Evolutionary conservation across 495 filamentous ascomycete genomes (phyloP).

Genomic region (Penicillium daleae): DNA sequence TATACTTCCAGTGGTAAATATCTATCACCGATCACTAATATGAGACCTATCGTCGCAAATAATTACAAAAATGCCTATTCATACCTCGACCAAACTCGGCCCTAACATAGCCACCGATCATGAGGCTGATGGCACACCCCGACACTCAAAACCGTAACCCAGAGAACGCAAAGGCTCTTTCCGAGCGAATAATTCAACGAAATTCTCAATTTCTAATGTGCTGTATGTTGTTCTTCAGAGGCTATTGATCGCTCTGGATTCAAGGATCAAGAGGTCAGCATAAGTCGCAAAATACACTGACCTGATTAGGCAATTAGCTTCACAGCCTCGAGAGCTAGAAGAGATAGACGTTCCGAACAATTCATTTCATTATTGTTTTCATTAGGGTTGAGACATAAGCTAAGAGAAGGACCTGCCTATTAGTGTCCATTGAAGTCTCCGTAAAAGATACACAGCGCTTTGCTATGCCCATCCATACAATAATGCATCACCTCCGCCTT

Average conservation of each 20-base stretch:
- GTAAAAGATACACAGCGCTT: constrained; percentile 64
- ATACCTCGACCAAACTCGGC: not conserved
- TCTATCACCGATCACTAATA: too few species aligned
- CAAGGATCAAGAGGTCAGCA: constrained; percentile 47
- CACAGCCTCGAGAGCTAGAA: not conserved
- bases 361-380: constrained; percentile 1
- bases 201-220: constrained; percentile 44
- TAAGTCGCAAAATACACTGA: constrained; percentile 18
- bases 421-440: constrained; percentile 46
- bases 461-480: constrained; percentile 87
- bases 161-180: not conserved
- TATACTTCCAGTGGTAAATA: too few species aligned
- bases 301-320: constrained; percentile 32
- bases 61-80: not conserved
- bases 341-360: not conserved
- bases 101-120: not conserved
- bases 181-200: constrained; percentile 40
- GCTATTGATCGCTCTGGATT: constrained; percentile 33
- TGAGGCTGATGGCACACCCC: too few species aligned
- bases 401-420: constrained; percentile 5
- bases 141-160: not conserved
- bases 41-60: too few species aligned
- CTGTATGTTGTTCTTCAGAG: constrained; percentile 47
- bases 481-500: constrained; percentile 83
- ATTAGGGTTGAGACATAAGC: not conserved